A percentile compares a stretch with the other conserved stretches of the same genome.
These are phyloP conservation scores for Tolypocladium inflatum DNA, from an alignment of 2,329 filamentous ascomycete genomes.

Conservation along the genomic window DNA sequence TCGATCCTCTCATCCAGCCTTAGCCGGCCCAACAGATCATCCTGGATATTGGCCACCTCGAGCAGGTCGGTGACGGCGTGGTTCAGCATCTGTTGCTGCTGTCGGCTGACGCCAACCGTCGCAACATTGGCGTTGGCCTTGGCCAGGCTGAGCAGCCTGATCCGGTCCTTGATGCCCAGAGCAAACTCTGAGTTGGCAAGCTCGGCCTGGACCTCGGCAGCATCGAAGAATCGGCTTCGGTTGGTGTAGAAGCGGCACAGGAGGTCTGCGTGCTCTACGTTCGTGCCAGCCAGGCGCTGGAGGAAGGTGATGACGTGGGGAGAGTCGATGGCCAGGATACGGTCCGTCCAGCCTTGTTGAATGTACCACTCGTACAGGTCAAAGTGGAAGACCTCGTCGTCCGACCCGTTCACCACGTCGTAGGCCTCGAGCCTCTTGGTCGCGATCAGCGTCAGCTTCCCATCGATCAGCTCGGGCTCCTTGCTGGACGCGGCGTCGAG, in stretches of 20 bases:
- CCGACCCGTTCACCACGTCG: slow-evolving; percentile 75
- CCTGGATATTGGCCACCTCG: slow-evolving; percentile 90
- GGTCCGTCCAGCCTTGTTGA: slow-evolving; percentile 70
- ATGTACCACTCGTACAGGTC: slow-evolving; percentile 99
- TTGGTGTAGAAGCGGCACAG: slow-evolving; percentile 90
- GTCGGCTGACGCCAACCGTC: slow-evolving; percentile 65
- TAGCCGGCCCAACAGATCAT: slow-evolving; percentile 76
- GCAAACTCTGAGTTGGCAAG: slow-evolving; percentile 76
- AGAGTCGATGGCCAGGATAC: slow-evolving; percentile 76
- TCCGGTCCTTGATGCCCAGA: slow-evolving; percentile 73
- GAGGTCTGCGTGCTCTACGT: slow-evolving; percentile 75
- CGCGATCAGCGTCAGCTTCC: slow-evolving; percentile 63
- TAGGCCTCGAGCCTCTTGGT: slow-evolving; percentile 84
- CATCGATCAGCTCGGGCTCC: slow-evolving; percentile 68
- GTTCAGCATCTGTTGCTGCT: slow-evolving; percentile 74
- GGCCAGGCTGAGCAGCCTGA: slow-evolving; percentile 81
- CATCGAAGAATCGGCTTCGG: slow-evolving; percentile 73
- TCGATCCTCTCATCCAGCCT: slow-evolving; percentile 62
- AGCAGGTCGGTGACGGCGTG: slow-evolving; percentile 79
- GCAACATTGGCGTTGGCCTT: slow-evolving; percentile 86
- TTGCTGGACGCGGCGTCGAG: slow-evolving; percentile 62
- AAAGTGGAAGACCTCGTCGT: slow-evolving; percentile 91
- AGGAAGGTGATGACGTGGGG: slow-evolving; percentile 82
- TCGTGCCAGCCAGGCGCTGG: slow-evolving; percentile 60
- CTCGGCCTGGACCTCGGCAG: slow-evolving; percentile 75